Evolutionary conservation across 2,329 filamentous ascomycete genomes (phyloP).

Genomic region (Lachnellula cervina): DNA sequence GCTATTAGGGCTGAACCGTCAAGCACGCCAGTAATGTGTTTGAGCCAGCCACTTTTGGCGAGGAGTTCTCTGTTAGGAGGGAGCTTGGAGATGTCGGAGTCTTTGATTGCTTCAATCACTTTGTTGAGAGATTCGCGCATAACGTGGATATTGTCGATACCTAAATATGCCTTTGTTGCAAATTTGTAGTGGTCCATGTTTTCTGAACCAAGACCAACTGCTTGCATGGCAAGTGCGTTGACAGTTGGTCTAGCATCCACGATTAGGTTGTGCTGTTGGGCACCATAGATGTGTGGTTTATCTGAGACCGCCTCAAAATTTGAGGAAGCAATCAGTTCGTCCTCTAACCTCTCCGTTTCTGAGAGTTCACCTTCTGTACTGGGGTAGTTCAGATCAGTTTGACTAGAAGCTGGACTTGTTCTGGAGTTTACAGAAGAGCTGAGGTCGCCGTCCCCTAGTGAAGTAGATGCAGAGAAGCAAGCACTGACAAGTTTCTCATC

Average conservation of each 20-base stretch:
- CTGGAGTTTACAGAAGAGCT: slow-evolving; percentile 24
- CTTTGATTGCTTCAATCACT: slow-evolving; percentile 85
- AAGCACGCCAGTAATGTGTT: slow-evolving; percentile 78
- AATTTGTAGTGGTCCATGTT: slow-evolving; percentile 98
- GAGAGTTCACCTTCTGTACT: slow-evolving; percentile 45
- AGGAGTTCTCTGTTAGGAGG: slow-evolving; percentile 78
- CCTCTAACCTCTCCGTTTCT: slow-evolving; percentile 63
- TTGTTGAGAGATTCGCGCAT: slow-evolving; percentile 90
- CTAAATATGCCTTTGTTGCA: slow-evolving; percentile 84
- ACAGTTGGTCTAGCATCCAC: slow-evolving; percentile 92
- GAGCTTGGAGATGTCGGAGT: slow-evolving; percentile 80
- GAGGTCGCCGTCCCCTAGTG: slow-evolving; percentile 23
- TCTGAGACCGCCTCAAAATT: slow-evolving; percentile 48
- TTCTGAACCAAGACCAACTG: slow-evolving; percentile 87
- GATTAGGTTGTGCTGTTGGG: slow-evolving; percentile 89
- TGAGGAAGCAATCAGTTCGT: slow-evolving; percentile 56
- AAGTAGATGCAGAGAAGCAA: slow-evolving; percentile 68
- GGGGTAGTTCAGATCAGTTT: slow-evolving; percentile 40
- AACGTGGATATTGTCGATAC: slow-evolving; percentile 97
- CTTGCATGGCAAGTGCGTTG: slow-evolving; percentile 92
- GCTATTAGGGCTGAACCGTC: slow-evolving; percentile 83
- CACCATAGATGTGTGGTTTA: slow-evolving; percentile 72
- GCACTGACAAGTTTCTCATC: slow-evolving; percentile 91
- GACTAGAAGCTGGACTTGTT: slow-evolving; percentile 44
- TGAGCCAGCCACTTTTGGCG: slow-evolving; percentile 82